Evolutionary conservation across 2,329 filamentous ascomycete genomes (phyloP), one percentile per base, ranked within the genome.

Genomic region (Sporothrix pallida): DNA sequence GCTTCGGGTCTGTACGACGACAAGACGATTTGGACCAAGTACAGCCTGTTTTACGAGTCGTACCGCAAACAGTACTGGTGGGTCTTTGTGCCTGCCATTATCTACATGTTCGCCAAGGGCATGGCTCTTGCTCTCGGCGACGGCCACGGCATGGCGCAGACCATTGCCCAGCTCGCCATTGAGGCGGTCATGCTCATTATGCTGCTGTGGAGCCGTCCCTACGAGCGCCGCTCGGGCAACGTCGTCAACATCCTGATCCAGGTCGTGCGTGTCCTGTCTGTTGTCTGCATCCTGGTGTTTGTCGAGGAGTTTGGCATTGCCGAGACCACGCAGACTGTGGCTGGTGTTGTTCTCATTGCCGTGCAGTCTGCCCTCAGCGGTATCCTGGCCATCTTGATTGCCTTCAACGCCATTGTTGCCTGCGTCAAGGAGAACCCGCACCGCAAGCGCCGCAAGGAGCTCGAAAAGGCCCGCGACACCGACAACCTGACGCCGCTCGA

Each of bases 21-120:
- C 83, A 97, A 96, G 85, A 89, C 92, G 74, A 91, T 92, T 56
- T 98, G 96, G 95, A 87, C 93, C 81, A 97, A 96, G 85, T 99
- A 99, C 87, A 96, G 93, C 79, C 87, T 98, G 75, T 98, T 99
- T 84, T 99, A 99, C 85, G 96, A 98, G 79, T 92, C 91, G 78
- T 98, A 97, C 87, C 94, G 94, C 84, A 94, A 93, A 82, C 90
- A 91, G 78, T 97, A 95, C 85, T 99, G 96, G 96, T 98, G 95
- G 95, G 83, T 98, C 31, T 98, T 99, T 80, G 87, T 98, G 15
- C 96, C 96, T 0, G 86, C 88, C 75, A 97, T 98, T 79, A 75
- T 94, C 76, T 98, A 98, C 86, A 92, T 95, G 86, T 94, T 98
- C 80, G 91, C 90, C 80, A 96, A 96, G 84, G 95, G 95, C 72